Conservation (phyloP, 129 eudicot species). For the Escallonia herrerae region DNA sequence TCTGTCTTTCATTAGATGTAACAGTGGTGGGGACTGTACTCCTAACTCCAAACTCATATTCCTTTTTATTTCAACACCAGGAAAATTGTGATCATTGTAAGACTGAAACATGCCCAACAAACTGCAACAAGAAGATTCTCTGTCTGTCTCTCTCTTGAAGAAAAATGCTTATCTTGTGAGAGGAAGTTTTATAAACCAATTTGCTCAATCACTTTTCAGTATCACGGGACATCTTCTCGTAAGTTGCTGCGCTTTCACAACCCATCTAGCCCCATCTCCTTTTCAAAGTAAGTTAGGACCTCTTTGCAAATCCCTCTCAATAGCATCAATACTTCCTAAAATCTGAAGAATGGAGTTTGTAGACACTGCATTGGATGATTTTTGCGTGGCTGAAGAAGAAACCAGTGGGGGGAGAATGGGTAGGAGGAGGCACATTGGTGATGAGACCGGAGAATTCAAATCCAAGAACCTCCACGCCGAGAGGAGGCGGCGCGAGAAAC, state of each 20-base stretch:
- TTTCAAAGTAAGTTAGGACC: not conserved
- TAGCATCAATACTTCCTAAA: not conserved
- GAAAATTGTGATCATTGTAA: slow-evolving; percentile 1
- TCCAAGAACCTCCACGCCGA: slow-evolving; percentile 85
- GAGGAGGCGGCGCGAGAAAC: slow-evolving; percentile 67
- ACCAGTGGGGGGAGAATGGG: slow-evolving; percentile 17
- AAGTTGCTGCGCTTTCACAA: slow-evolving; percentile 2
- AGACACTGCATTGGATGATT: slow-evolving; percentile 18
- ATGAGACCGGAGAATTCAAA: slow-evolving; percentile 33
- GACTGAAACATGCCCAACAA: slow-evolving; percentile 21
- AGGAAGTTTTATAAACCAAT: slow-evolving; percentile 27
- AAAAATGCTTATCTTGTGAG: slow-evolving; percentile 48
- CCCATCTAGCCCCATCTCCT: slow-evolving; percentile 2
- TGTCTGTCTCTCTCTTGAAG: slow-evolving; percentile 9
- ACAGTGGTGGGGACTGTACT: too few species aligned
- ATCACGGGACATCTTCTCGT: slow-evolving; percentile 13
- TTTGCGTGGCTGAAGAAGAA: slow-evolving; percentile 23
- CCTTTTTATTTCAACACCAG: not conserved
- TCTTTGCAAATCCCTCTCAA: not conserved
- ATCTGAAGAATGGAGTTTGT: slow-evolving; percentile 21
- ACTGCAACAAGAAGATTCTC: slow-evolving; percentile 67
- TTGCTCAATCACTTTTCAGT: slow-evolving; percentile 11
- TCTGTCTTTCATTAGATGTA: too few species aligned
- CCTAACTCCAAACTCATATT: not conserved
- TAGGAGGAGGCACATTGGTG: slow-evolving; percentile 18